A percentile compares a stretch with the other conserved stretches of the same genome.
phyloP scores from a whole-genome alignment of 768 basidiomycete genomes.

The Termitomyces sp. region DNA sequence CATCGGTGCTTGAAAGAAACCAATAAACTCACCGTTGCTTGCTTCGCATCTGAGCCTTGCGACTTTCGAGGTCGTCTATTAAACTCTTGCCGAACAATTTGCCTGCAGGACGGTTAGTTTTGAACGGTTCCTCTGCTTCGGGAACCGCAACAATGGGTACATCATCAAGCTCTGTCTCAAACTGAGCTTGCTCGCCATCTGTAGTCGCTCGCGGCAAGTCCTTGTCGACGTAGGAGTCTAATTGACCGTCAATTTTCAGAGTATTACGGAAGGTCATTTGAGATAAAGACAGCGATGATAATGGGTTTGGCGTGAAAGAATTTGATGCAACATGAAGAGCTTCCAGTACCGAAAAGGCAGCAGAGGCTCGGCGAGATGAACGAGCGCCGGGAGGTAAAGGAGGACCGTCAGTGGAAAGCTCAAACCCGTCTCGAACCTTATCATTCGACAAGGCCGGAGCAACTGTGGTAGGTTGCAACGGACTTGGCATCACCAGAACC shows the following conservation, averaged over 20 bases:
- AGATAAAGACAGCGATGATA: slow-evolving; percentile 63
- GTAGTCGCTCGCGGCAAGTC: slow-evolving; percentile 64
- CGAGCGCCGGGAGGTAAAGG: slow-evolving; percentile 75
- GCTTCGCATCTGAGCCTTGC: slow-evolving; percentile 77
- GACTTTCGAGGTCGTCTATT: slow-evolving; percentile 82
- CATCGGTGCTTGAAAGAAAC: background rate
- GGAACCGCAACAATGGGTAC: slow-evolving; percentile 17
- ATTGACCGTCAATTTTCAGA: slow-evolving; percentile 61
- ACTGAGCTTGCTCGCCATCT: slow-evolving; percentile 74
- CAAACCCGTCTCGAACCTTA: slow-evolving; percentile 51
- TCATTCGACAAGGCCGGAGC: slow-evolving; percentile 26
- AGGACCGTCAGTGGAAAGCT: slow-evolving; percentile 60
- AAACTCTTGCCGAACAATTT: slow-evolving; percentile 84
- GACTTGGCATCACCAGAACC: slow-evolving; percentile 92
- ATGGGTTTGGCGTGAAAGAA: slow-evolving; percentile 76
- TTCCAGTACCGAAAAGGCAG: slow-evolving; percentile 26
- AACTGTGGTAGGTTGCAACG: slow-evolving; percentile 51
- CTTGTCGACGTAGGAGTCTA: slow-evolving; percentile 53
- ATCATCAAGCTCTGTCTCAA: slow-evolving; percentile 36
- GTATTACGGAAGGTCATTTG: slow-evolving; percentile 86
- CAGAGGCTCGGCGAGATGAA: slow-evolving; percentile 44
- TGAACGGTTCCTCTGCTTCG: slow-evolving; percentile 24
- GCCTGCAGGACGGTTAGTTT: slow-evolving; percentile 56
- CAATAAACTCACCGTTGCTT: slow-evolving; percentile 64
- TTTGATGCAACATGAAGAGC: slow-evolving; percentile 46